Percentiles rank a stretch among this genome's conserved stretches.
These are phyloP conservation scores for Periconia macrospinosa DNA, from an alignment of 2,329 filamentous ascomycete species.

Conservation along the genomic window DNA sequence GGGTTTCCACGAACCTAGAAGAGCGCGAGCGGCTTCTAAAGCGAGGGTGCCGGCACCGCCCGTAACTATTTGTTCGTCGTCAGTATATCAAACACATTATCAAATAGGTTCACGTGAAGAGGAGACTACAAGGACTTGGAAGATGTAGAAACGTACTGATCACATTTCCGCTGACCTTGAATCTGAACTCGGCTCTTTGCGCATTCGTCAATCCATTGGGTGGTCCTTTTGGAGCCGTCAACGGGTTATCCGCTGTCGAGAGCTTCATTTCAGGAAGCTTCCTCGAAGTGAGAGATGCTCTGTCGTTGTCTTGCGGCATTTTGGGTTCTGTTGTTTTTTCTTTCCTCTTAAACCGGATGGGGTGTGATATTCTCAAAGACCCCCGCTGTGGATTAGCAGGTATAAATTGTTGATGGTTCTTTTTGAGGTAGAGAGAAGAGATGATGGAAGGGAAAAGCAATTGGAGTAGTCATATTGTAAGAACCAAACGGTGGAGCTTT, in stretches of 20 bases:
- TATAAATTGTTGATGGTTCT: no score
- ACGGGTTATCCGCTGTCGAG: conserved; percentile 49
- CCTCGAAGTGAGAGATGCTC: conserved; percentile 49
- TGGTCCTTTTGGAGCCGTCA: conserved; percentile 47
- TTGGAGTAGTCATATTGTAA: no score
- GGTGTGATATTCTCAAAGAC: no score
- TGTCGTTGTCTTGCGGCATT: conserved; percentile 17
- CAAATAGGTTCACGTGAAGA: not conserved
- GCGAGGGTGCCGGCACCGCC: conserved; percentile 69
- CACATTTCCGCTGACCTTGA: conserved; percentile 56
- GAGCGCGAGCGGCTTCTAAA: conserved; percentile 59
- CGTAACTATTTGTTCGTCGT: conserved; percentile 51
- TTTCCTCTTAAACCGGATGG: no score
- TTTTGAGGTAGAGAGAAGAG: no score
- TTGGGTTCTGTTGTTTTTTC: no score
- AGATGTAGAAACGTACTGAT: conserved; percentile 47
- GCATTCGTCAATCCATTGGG: conserved; percentile 46
- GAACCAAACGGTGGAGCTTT: no score
- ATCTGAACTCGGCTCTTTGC: conserved; percentile 51
- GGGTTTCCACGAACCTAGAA: conserved; percentile 47
- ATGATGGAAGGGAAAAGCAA: no score
- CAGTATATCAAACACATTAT: not conserved
- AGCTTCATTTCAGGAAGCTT: conserved; percentile 54
- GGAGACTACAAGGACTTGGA: not conserved
- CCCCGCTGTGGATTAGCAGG: no score